Evolutionary conservation across 164 flowering plant species (phyloP), one percentile per base, ranked within the genome.

Genomic region (Dillenia turbinata): DNA sequence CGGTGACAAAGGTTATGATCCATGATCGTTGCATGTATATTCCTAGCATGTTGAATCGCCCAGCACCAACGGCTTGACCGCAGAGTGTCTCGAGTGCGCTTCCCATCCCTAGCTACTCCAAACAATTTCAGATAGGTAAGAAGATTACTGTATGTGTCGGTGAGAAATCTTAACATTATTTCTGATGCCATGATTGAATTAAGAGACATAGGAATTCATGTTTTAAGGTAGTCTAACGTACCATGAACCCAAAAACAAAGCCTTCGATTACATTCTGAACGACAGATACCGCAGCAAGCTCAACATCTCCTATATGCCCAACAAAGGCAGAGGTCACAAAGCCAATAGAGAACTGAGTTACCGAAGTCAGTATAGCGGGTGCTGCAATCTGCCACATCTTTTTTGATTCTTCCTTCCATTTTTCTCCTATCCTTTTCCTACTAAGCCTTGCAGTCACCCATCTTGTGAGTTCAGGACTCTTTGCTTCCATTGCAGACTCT

Each of bases 1-100:
- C 73, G 0, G 79, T 80, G 44, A 57, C 57, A 13, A 57, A 13
- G 53, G 78, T 69, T 43, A 83, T 77, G 17, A 83, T 75, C 70
- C 78, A 83, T 59, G 87, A 80, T 66, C 83, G 71, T 66, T 83
- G 87, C 75, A 80, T 12, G 62, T 83, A 78, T 10, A 80, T 60
- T 40, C 84, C 87, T 12, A 83, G 77, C 82, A 78, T 80, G 60
- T 73, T 64, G 2, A 71, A 4, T 57, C 78, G 76, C 52, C 81
- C 83, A 9, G 84, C 84, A 7, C 87, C 87, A 16, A 80, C 81
- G 0, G 87, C 84, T 63, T 83, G 84, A 13, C 87, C 87, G 44
- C 78, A 76, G 0, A 83, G 81, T 8, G 83, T 83, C 70, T 83
- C 81, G 0, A 83, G 72, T 52, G 87, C 87, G 65, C 80, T 81